These are phyloP conservation scores for Xylaria castorea DNA, from an alignment of 495 filamentous ascomycete species.

Conservation along the genomic window DNA sequence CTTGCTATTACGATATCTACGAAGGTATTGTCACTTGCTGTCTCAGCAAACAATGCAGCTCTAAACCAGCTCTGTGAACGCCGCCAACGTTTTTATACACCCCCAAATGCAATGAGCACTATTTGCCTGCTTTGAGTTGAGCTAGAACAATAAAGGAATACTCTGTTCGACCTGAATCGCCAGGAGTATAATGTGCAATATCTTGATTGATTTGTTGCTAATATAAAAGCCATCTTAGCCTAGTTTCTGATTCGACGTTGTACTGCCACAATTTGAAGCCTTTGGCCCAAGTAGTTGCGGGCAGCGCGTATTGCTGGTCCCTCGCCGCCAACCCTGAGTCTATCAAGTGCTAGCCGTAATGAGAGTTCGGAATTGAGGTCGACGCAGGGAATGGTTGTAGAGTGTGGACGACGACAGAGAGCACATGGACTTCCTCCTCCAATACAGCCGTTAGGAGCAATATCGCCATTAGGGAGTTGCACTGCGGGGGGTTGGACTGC, in stretches of 20 bases:
- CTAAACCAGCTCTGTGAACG: neutral
- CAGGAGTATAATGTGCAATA: neutral
- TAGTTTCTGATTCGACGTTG: neutral
- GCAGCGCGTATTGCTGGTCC: slow-evolving; percentile 4
- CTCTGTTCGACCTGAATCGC: neutral
- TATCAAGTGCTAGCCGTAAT: slow-evolving; percentile 41
- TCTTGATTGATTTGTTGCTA: neutral
- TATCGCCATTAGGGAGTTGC: slow-evolving; percentile 23
- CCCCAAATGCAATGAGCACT: neutral
- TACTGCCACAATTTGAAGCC: slow-evolving; percentile 25
- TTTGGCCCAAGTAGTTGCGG: slow-evolving; percentile 20
- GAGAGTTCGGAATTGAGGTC: slow-evolving; percentile 41
- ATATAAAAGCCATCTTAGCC: neutral
- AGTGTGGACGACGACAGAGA: slow-evolving; percentile 43
- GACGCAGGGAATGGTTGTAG: slow-evolving; percentile 37
- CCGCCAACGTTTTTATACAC: neutral
- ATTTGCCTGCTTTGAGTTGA: neutral
- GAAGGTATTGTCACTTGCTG: neutral
- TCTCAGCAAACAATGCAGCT: neutral
- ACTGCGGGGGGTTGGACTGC: slow-evolving; percentile 3
- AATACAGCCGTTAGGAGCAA: slow-evolving; percentile 17
- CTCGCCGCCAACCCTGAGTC: slow-evolving; percentile 28
- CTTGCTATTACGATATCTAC: neutral
- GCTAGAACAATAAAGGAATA: neutral
- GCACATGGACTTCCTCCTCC: slow-evolving; percentile 35